A percentile compares a stretch with the other conserved stretches of the same genome.
phyloP scores from a whole-genome alignment of 2,329 filamentous ascomycete species.

The Aspergillus phoenicis region DNA sequence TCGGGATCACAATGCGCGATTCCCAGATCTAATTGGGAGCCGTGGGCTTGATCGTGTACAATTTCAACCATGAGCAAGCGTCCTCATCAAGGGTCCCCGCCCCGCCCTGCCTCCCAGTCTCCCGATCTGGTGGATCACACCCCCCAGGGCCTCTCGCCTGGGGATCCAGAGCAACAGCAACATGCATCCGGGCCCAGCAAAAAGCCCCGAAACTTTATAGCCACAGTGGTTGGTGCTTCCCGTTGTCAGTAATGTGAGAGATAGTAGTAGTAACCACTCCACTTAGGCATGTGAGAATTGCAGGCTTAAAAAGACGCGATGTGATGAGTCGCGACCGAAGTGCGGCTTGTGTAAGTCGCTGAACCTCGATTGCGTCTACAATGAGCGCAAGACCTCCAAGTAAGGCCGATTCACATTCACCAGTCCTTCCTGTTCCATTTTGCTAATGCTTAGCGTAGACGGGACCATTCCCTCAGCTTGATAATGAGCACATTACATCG shows the following conservation, averaged over 20 bases:
- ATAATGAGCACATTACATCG: conserved; percentile 59
- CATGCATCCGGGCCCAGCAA: conserved; percentile 30
- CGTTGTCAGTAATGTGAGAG: background rate
- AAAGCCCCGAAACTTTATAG: conserved; percentile 44
- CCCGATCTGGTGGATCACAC: conserved; percentile 25
- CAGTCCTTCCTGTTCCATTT: background rate
- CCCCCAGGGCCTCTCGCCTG: conserved; percentile 39
- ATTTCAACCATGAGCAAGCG: conserved; percentile 37
- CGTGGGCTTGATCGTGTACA: conserved; percentile 30
- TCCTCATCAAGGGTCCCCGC: conserved; percentile 34
- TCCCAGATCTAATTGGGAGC: background rate
- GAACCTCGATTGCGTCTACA: conserved; percentile 55
- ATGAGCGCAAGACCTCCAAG: conserved; percentile 57
- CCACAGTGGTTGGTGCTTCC: conserved; percentile 36
- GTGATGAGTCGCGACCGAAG: conserved; percentile 56
- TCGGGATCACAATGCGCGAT: background rate
- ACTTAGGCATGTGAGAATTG: conserved; percentile 56
- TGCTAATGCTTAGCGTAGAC: conserved; percentile 36
- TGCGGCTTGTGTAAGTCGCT: conserved; percentile 56
- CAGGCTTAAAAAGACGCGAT: conserved; percentile 57
- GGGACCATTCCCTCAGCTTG: conserved; percentile 57
- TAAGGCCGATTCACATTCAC: conserved; percentile 25
- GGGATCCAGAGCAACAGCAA: conserved; percentile 35
- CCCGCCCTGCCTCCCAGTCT: conserved; percentile 27
- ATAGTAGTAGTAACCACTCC: background rate